These are phyloP conservation scores for Pleurotus cornucopiae DNA, from an alignment of 768 basidiomycete genomes.

Conservation along the genomic window DNA sequence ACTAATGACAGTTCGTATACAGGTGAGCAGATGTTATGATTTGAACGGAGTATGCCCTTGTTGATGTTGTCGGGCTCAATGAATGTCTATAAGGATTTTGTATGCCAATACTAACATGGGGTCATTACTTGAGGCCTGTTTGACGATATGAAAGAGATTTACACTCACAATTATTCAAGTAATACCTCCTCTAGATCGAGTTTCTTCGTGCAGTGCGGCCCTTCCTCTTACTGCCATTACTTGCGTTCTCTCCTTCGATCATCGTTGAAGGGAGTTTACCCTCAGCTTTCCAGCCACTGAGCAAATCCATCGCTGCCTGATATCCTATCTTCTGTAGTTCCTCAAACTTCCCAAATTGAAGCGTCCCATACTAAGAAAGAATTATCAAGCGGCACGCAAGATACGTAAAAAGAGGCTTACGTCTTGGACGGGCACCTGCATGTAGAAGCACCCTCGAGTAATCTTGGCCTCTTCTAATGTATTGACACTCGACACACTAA, in stretches of 20 bases:
- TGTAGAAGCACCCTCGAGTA: constrained; percentile 83
- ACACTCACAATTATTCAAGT: too few species aligned
- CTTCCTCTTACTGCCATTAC: constrained; percentile 51
- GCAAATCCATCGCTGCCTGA: constrained; percentile 59
- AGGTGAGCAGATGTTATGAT: too few species aligned
- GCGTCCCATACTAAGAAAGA: constrained; percentile 64
- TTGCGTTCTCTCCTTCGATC: constrained; percentile 54
- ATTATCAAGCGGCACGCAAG: not conserved
- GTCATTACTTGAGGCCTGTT: too few species aligned
- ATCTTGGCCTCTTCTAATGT: constrained; percentile 95
- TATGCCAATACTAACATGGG: too few species aligned
- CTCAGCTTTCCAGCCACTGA: constrained; percentile 79
- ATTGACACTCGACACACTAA: constrained; percentile 90
- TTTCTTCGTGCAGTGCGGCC: constrained; percentile 78
- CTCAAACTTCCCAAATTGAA: constrained; percentile 86
- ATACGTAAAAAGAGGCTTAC: constrained; percentile 32
- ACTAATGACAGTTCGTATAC: too few species aligned
- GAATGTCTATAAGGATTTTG: too few species aligned
- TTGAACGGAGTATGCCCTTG: too few species aligned
- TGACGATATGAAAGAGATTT: too few species aligned
- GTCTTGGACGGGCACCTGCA: constrained; percentile 93
- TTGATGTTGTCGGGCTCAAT: too few species aligned
- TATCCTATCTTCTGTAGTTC: constrained; percentile 87
- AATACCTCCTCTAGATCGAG: constrained; percentile 34
- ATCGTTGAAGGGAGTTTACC: constrained; percentile 75